Evolutionary conservation across 345 rosid species (phyloP).

Genomic region (Camelina hispida): DNA sequence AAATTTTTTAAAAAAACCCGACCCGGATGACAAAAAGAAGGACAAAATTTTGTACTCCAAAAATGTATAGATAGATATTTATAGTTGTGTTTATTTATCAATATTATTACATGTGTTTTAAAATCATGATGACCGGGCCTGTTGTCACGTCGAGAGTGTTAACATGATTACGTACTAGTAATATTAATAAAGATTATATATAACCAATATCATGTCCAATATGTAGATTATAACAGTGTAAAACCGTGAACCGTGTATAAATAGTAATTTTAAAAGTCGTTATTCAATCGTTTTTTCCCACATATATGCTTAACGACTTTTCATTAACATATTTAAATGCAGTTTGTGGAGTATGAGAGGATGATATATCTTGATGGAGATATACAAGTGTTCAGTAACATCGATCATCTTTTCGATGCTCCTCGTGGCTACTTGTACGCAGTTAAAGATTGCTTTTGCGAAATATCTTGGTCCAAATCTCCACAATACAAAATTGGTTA

Average conservation of each 20-base stretch:
- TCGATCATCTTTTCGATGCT: constrained; percentile 65
- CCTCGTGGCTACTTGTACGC: constrained; percentile 60
- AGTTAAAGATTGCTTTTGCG: constrained; percentile 72
- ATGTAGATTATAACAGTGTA: not conserved
- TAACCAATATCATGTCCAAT: not conserved
- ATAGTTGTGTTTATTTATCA: not conserved
- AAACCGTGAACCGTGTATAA: not conserved
- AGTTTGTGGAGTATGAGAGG: constrained; percentile 71
- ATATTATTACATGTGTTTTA: not conserved
- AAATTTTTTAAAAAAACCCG: no score
- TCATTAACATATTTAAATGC: not conserved
- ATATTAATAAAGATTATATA: not conserved
- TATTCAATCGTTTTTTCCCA: not conserved
- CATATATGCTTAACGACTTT: not conserved
- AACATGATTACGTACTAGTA: not conserved
- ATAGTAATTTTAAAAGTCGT: not conserved
- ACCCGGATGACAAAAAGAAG: no score
- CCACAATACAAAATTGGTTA: constrained; percentile 61
- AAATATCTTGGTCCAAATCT: constrained; percentile 54
- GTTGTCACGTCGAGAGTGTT: not conserved
- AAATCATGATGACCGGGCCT: not conserved
- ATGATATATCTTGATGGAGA: constrained; percentile 76
- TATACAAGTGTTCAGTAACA: constrained; percentile 65
- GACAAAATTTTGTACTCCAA: no score
- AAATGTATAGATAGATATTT: no score